A percentile compares a stretch with the other conserved stretches of the same genome.
Conservation (phyloP, 345 rosid species). For the Euphorbia pulcherrima region DNA sequence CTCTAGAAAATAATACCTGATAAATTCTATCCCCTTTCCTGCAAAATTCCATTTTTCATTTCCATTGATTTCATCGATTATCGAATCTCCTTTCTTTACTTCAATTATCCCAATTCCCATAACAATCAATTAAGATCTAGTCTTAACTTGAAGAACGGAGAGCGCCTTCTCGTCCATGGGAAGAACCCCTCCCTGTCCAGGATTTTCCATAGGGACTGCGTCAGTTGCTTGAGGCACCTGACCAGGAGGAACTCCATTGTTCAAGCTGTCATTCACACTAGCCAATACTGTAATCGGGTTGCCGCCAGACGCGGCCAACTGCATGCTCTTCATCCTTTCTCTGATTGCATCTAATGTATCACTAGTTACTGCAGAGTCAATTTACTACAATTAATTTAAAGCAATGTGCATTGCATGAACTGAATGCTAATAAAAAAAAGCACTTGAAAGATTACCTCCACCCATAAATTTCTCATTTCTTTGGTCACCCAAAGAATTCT, state of each 20-base stretch:
- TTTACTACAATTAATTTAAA: no score
- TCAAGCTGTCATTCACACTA: conserved; percentile 47
- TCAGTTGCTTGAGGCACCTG: conserved; percentile 36
- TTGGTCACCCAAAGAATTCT: conserved; percentile 43
- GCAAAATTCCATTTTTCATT: no score
- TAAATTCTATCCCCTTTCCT: no score
- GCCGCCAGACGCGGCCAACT: conserved; percentile 71
- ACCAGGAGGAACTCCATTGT: conserved; percentile 37
- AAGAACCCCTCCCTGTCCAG: conserved; percentile 55
- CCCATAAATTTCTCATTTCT: conserved; percentile 48
- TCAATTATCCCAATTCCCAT: no score
- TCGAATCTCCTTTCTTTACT: no score
- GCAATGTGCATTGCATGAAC: background rate
- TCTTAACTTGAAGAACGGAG: conserved; percentile 95
- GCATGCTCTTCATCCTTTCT: conserved; percentile 98
- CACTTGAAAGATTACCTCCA: conserved; percentile 43
- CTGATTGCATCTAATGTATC: conserved; percentile 94
- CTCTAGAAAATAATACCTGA: no score
- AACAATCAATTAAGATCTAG: no score
- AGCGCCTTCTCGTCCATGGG: conserved; percentile 98
- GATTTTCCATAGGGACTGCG: conserved; percentile 35
- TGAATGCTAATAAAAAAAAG: background rate
- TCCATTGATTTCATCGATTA: no score
- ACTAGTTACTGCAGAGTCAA: conserved; percentile 44
- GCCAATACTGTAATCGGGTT: conserved; percentile 53